A percentile compares a stretch with the other conserved stretches of the same genome.
Conservation (phyloP, 257 asterid genomes). For the Nicotiana noctiflora region DNA sequence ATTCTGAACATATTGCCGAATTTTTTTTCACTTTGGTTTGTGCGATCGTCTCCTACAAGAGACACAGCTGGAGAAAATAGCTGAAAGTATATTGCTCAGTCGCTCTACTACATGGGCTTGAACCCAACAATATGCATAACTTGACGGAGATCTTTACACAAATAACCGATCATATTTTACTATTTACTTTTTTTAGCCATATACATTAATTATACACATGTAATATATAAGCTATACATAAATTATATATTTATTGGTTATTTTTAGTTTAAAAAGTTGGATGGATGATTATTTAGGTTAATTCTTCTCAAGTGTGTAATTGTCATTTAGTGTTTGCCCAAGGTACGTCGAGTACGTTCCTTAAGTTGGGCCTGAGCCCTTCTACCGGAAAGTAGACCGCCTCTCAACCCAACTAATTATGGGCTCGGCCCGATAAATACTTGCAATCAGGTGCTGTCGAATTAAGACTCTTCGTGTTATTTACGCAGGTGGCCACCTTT, state of each 20-base stretch:
- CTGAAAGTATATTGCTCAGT: background rate
- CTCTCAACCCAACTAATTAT: background rate
- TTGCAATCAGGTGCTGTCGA: background rate
- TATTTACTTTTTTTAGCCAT: too few relatives aligned
- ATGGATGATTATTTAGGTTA: too few relatives aligned
- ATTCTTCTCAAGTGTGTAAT: too few relatives aligned
- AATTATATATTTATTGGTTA: too few relatives aligned
- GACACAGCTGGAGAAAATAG: background rate
- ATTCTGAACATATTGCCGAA: background rate
- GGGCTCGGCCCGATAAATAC: background rate
- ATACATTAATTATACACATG: too few relatives aligned
- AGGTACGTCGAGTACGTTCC: background rate
- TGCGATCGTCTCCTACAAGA: background rate
- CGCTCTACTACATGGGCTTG: background rate
- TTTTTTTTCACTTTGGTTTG: background rate
- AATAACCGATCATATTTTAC: too few relatives aligned
- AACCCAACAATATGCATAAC: background rate
- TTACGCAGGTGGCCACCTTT: background rate
- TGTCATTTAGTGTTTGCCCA: background rate
- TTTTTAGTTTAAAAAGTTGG: too few relatives aligned
- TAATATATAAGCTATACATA: too few relatives aligned
- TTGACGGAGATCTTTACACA: too few relatives aligned
- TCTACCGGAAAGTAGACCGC: background rate
- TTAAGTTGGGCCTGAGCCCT: background rate
- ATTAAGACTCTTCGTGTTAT: background rate